Base-by-base conservation (phyloP, 495 filamentous ascomycete species). In the Viridothelium virens region DNA sequence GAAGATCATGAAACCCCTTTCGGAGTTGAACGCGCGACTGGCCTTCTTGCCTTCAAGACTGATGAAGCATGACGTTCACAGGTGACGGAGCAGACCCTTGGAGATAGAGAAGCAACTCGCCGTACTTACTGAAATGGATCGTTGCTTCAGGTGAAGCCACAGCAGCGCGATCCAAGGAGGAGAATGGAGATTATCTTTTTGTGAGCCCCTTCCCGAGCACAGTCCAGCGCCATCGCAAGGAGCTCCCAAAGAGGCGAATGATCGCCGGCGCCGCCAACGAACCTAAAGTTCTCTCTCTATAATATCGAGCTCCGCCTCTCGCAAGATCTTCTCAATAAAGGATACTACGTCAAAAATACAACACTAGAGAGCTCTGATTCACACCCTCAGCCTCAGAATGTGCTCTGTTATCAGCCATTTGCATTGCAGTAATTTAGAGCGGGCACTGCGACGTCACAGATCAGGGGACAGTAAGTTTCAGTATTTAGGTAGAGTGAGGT, bases 401-500 rank as follows among this genome's bases (percentile, higher is more conserved):
- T 5, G 7, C 53, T 31, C 31, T n/a, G 0, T 36, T 1, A 59
- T 25, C n/a, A 36, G 11, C 7, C 31, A 7, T 36, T 33, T 36
- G 33, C 31, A 5, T 59, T 7, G 6, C 5, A 18, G 0, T n/a
- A 53, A 18, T 5, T 18, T 14, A 16, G 5, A 5, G 2, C 7
- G 7, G 31, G 7, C 36, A 4, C 2, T 36, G 53, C 31, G 0
- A 34, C 53, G 14, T 9, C 5, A 14, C 7, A 3, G 6, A 31
- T 7, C 18, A 34, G 5, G 0, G 31, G 36, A 18, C 5, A 9
- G 5, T 59, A 18, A 36, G 2, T 6, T 34, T 59, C 25, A 0
- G 36, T 59, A 59, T 59, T 34, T 59, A 59, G 53, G 53, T 59
- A 59, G 36, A 6, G 53, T 5, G 36, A 59, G n/a, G 53, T 31